A percentile compares a stretch with the other conserved stretches of the same genome.
Evolutionary conservation across 371 early-diverging fungal species (phyloP).

Genomic region (Coemansia linderi): DNA sequence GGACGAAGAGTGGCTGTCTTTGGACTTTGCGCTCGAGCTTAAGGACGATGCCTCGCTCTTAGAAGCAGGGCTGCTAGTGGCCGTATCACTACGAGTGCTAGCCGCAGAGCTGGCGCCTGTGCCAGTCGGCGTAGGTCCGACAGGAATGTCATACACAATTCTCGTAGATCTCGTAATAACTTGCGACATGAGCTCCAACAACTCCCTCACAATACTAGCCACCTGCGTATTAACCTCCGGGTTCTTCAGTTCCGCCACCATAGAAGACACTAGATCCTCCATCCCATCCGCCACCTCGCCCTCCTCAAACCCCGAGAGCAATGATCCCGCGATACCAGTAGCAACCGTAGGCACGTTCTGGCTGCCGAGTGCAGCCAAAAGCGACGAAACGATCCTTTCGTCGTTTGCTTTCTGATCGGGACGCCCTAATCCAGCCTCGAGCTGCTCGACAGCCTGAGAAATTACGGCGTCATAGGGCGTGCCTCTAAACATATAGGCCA

Average conservation of each 20-base stretch:
- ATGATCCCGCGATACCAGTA: not conserved
- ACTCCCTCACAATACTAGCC: not conserved
- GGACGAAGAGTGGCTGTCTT: not conserved
- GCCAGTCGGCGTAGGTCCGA: not conserved
- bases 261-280: not conserved
- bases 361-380: not conserved
- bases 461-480: not conserved
- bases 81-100: not conserved
- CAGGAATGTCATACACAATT: not conserved
- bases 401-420: not conserved
- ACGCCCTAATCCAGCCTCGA: not conserved
- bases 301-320: not conserved
- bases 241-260: not conserved
- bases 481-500: not conserved
- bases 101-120: not conserved
- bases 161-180: not conserved
- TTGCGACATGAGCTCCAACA: not conserved
- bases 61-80: no score
- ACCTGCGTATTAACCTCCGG: constrained; percentile 8
- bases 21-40: not conserved
- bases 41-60: not conserved
- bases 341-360: not conserved
- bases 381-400: not conserved
- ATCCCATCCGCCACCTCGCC: not conserved
- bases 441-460: not conserved